Evolutionary conservation across 495 filamentous ascomycete genomes (phyloP).

Genomic region (Trichoderma orchidacearum): DNA sequence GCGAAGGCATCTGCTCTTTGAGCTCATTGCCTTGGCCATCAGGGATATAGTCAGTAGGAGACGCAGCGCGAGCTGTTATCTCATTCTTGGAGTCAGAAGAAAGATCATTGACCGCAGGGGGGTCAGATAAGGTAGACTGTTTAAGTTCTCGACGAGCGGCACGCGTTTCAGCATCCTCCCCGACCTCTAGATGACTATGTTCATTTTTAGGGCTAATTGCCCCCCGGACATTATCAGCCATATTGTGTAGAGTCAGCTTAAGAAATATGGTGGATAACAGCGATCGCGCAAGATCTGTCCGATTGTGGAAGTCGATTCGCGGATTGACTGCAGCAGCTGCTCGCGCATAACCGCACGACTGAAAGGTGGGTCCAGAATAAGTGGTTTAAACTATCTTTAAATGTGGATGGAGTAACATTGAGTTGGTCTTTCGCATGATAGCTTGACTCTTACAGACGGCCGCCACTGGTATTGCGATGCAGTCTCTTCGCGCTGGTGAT

Average conservation of each 20-base stretch:
- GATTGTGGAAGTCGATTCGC: neutral
- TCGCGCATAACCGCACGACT: neutral
- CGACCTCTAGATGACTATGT: conserved; percentile 11
- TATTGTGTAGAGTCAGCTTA: neutral
- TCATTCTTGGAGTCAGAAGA: neutral
- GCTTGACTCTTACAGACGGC: too few species aligned
- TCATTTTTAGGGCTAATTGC: neutral
- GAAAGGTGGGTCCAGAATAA: too few species aligned
- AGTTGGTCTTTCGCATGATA: too few species aligned
- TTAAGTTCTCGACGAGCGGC: conserved; percentile 40
- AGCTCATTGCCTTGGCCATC: conserved; percentile 12
- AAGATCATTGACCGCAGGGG: conserved; percentile 11
- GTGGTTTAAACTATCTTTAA: too few species aligned
- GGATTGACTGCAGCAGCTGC: neutral
- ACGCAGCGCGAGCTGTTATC: neutral
- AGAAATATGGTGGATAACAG: neutral
- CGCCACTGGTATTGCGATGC: too few species aligned
- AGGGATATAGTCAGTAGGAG: neutral
- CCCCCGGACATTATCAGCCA: neutral
- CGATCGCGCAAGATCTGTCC: neutral
- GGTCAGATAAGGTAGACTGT: conserved; percentile 40
- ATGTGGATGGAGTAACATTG: too few species aligned
- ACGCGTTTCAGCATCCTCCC: conserved; percentile 40
- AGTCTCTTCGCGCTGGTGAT: too few species aligned
- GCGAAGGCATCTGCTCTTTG: conserved; percentile 33